Conservation (phyloP, 2,329 filamentous ascomycete species). For the Sclerotinia subarctica region DNA sequence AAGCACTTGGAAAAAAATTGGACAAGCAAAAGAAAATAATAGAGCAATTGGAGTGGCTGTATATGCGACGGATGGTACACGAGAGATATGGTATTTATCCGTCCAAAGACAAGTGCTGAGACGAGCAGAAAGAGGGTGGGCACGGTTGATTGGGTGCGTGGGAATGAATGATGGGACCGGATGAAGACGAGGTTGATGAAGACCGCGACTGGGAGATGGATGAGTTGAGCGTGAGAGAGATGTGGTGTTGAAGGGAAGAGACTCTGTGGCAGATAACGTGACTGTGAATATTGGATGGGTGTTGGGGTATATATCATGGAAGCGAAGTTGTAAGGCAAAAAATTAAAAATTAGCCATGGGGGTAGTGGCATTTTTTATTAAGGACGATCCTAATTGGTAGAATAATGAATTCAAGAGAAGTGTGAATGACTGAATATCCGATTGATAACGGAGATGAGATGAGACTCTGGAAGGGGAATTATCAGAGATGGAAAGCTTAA, state of each 20-base stretch:
- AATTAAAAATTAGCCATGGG: not conserved
- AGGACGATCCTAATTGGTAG: too few relatives aligned
- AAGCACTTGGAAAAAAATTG: too few relatives aligned
- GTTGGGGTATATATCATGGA: not conserved
- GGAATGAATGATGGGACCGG: not conserved
- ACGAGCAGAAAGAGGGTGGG: not conserved
- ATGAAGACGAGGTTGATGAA: not conserved
- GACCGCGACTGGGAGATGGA: not conserved
- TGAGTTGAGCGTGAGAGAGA: not conserved
- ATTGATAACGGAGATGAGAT: too few relatives aligned
- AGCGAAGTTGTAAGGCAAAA: not conserved
- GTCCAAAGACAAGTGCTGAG: not conserved
- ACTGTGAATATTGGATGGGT: not conserved
- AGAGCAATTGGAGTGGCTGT: too few relatives aligned
- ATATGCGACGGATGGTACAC: too few relatives aligned
- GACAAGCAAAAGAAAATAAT: too few relatives aligned
- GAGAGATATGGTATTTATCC: too few relatives aligned
- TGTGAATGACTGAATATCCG: too few relatives aligned
- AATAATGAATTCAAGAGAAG: too few relatives aligned
- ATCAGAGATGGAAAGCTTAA: not conserved
- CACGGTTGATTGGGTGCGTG: not conserved
- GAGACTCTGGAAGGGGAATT: not conserved
- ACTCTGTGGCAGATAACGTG: not conserved
- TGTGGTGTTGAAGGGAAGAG: not conserved
- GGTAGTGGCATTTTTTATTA: not conserved